Conservation (phyloP, 2,329 filamentous ascomycete genomes). For the Talaromyces sp. region DNA sequence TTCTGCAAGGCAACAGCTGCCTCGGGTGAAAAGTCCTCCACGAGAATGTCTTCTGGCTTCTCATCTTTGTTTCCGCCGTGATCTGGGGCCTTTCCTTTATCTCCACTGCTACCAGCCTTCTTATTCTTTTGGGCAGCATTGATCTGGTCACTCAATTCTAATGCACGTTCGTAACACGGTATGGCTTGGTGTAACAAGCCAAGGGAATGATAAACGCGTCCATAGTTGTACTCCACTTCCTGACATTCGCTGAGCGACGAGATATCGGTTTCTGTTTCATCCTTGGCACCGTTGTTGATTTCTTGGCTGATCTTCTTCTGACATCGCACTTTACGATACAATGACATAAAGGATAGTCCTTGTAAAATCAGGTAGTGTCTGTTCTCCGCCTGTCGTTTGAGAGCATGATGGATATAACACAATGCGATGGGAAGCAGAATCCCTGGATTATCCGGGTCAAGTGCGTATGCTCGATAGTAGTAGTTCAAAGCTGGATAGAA, state of each 20-base stretch:
- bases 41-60: constrained; percentile 21
- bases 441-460: constrained; percentile 72
- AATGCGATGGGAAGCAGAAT: constrained; percentile 78
- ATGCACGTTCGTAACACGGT: constrained; percentile 63
- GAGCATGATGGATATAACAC: constrained; percentile 79
- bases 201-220: constrained; percentile 69
- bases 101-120: background rate
- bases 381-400: constrained; percentile 88
- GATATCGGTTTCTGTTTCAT: constrained; percentile 20
- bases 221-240: constrained; percentile 80
- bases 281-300: background rate
- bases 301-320: constrained; percentile 25
- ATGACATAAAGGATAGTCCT: constrained; percentile 73
- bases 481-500: constrained; percentile 84
- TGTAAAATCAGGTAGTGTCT: constrained; percentile 83
- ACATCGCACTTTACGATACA: constrained; percentile 63
- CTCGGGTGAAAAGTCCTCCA: constrained; percentile 63
- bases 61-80: background rate
- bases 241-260: constrained; percentile 52
- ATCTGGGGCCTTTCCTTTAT: background rate
- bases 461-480: constrained; percentile 69
- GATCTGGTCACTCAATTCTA: constrained; percentile 50
- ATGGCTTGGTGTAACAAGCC: constrained; percentile 70
- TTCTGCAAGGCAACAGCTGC: constrained; percentile 71
- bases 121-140: constrained; percentile 9